A percentile compares a stretch with the other conserved stretches of the same genome.
Evolutionary conservation across 345 rosid genomes (phyloP).

Genomic region (Fremontodendron californicum): DNA sequence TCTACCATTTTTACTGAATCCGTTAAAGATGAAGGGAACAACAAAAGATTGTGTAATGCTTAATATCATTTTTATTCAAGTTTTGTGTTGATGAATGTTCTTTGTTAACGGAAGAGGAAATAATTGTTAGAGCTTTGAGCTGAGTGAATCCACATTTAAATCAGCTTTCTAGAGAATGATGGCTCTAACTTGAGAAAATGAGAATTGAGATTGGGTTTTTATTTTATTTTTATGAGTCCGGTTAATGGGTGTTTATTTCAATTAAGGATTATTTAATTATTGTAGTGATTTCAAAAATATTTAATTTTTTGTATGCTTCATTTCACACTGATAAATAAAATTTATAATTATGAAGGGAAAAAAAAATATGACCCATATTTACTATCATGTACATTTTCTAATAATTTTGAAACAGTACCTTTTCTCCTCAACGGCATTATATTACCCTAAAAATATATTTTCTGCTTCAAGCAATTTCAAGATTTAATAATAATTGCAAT

Average conservation of each 20-base stretch:
- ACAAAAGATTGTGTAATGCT: not conserved
- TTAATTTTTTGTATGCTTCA: too few relatives aligned
- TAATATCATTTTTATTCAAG: not conserved
- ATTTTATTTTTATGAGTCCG: not conserved
- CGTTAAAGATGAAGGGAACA: not conserved
- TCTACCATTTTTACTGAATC: not conserved
- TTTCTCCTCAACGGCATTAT: too few relatives aligned
- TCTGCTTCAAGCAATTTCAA: too few relatives aligned
- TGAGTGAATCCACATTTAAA: not conserved
- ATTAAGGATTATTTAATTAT: not conserved
- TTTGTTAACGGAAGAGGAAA: not conserved
- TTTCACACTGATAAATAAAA: too few relatives aligned
- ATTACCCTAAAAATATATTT: too few relatives aligned
- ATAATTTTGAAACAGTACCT: too few relatives aligned
- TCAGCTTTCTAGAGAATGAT: not conserved
- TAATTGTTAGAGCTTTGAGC: slow-evolving; percentile 3
- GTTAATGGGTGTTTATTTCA: not conserved
- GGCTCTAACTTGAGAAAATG: not conserved
- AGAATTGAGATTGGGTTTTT: not conserved
- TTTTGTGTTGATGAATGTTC: not conserved
- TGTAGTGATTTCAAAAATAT: too few relatives aligned
- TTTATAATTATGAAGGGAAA: too few relatives aligned
- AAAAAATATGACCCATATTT: too few relatives aligned
- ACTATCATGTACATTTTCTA: too few relatives aligned
- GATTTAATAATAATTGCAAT: too few relatives aligned